These are phyloP conservation scores for Collybia nuda DNA, from an alignment of 768 basidiomycete genomes.

Conservation along the genomic window DNA sequence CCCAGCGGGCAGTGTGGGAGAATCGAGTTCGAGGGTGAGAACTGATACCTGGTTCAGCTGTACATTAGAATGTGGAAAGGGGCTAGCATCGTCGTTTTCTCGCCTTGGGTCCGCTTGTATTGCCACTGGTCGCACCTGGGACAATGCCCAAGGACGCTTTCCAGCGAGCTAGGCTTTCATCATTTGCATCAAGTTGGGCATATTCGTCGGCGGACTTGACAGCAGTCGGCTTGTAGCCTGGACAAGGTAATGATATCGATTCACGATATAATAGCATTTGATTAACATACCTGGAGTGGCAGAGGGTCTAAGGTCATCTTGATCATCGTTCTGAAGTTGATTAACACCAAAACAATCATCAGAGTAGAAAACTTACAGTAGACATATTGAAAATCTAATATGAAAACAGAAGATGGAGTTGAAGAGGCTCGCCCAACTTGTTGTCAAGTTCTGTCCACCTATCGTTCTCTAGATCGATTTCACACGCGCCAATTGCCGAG, in stretches of 20 bases:
- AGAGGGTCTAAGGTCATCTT: constrained; percentile 68
- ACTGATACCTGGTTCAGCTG: constrained; percentile 59
- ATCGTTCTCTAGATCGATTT: constrained; percentile 57
- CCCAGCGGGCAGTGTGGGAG: constrained; percentile 63
- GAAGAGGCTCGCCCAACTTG: constrained; percentile 11
- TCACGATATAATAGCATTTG: not conserved
- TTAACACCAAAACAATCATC: not conserved
- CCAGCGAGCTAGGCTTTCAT: constrained; percentile 94
- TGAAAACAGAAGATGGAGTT: constrained; percentile 21
- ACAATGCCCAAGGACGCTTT: constrained; percentile 90
- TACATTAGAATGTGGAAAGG: too few species aligned
- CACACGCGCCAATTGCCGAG: constrained; percentile 61
- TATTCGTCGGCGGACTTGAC: constrained; percentile 81
- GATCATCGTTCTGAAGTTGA: constrained; percentile 52
- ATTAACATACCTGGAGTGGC: constrained; percentile 56
- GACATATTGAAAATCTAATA: constrained; percentile 44
- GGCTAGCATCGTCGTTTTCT: not conserved
- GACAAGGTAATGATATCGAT: constrained; percentile 11
- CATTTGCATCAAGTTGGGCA: constrained; percentile 81
- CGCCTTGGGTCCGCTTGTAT: constrained; percentile 67
- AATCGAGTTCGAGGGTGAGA: constrained; percentile 74
- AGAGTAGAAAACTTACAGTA: constrained; percentile 33
- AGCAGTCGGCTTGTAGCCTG: constrained; percentile 75
- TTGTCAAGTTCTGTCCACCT: constrained; percentile 10
- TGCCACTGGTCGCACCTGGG: constrained; percentile 39